Evolutionary conservation across 257 asterid species (phyloP), one percentile per base, ranked within the genome.

Genomic region (Jacaranda copaia): DNA sequence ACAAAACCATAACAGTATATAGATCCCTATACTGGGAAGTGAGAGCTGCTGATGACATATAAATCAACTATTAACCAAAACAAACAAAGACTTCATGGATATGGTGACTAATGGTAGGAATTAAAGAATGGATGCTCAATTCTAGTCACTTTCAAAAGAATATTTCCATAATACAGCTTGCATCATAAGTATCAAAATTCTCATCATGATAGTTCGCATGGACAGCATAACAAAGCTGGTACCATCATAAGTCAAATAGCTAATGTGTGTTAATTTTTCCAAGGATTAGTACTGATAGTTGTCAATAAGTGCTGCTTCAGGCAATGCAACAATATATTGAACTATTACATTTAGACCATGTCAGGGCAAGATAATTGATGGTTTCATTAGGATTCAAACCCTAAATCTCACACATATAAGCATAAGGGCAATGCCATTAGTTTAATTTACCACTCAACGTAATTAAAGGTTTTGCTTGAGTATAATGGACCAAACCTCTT

Each of bases 401-500:
- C 32, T 25, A 25, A 25, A 25, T 25, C 32, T 25, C 32, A 25
- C 32, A 25, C 32, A 25, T 25, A 25, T 25, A 25, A 25, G 32
- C 2, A 25, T 1, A 2, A 0, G 1, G 32, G 32, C 32, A 25
- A 25, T 25, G 32, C 32, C 32, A 25, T 25, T 25, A 25, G 32
- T 1, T 25, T 2, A 25, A 25, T 25, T 25, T 25, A 25, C 32
- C 2, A 25, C 32, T 25, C 32, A 25, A 25, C 1, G 2, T 25
- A 25, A 25, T 8, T 53, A 13, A 53, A 3, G 59, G 59, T 12
- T 53, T 15, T 1, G 18, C n/a, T 55, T 9, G 8, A 56, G 52
- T 7, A 53, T 53, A 35, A 36, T 19, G 60, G 65, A 42, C 7
- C 85, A 74, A 81, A 93, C 98, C 99, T 96, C 89, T 81, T 96